Conservation (phyloP, 2,329 filamentous ascomycete species). For the Volutella citrinella region DNA sequence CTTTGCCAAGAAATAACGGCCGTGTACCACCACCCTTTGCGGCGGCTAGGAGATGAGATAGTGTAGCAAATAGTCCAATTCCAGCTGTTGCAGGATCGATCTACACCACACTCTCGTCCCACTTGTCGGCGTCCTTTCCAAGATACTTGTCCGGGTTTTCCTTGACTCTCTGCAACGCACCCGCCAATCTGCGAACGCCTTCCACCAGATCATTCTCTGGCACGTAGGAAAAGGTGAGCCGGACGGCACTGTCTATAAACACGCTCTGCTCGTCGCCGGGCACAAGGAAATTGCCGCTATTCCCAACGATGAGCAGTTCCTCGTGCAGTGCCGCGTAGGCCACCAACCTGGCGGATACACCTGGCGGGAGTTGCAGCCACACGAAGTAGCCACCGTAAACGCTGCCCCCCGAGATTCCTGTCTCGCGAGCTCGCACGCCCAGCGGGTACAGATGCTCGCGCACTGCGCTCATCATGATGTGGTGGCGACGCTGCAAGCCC, state of each 20-base stretch:
- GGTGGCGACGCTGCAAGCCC: conserved; percentile 43
- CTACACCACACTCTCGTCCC: conserved; percentile 22
- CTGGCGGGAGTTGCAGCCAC: conserved; percentile 66
- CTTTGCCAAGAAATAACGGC: conserved; percentile 71
- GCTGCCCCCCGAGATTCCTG: conserved; percentile 37
- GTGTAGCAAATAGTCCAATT: no score
- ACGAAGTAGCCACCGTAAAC: conserved; percentile 82
- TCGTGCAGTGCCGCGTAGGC: conserved; percentile 55
- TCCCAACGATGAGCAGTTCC: conserved; percentile 65
- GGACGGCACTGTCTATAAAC: conserved; percentile 57
- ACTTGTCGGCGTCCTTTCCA: conserved; percentile 6
- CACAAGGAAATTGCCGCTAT: conserved; percentile 69
- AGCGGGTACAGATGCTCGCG: conserved; percentile 58
- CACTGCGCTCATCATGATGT: conserved; percentile 57
- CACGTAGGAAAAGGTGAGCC: conserved; percentile 73
- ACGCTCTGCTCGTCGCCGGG: conserved; percentile 51
- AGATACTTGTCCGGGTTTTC: conserved; percentile 26
- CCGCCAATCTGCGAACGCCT: conserved; percentile 62
- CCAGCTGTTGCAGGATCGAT: conserved; percentile 20
- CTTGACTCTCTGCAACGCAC: conserved; percentile 37
- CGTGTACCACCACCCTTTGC: no score
- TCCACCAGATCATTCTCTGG: conserved; percentile 62
- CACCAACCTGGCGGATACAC: conserved; percentile 50
- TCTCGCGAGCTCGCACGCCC: conserved; percentile 47
- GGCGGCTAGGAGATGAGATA: no score